Percentiles rank a stretch among this genome's conserved stretches.
These are phyloP conservation scores for Aschersonia sp. DNA, from an alignment of 2,329 filamentous ascomycete species.

Conservation along the genomic window DNA sequence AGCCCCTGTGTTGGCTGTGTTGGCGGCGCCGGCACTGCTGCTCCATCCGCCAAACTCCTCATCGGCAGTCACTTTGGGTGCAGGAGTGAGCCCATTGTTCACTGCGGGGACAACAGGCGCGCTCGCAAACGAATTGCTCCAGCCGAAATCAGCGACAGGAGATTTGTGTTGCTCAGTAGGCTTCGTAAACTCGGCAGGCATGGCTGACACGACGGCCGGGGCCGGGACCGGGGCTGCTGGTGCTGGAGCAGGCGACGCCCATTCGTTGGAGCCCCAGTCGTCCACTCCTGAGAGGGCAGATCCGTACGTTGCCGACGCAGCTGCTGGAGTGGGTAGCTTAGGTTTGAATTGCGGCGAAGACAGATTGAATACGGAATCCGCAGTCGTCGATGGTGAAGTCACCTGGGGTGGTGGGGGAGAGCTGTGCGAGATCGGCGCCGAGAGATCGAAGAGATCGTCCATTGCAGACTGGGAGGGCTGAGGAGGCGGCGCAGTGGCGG, in stretches of 20 bases:
- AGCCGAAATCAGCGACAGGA: slow-evolving; percentile 47
- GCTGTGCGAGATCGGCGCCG: slow-evolving; percentile 33
- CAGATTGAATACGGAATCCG: slow-evolving; percentile 69
- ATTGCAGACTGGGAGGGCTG: slow-evolving; percentile 43
- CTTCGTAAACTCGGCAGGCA: slow-evolving; percentile 30
- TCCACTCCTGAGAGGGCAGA: slow-evolving; percentile 40
- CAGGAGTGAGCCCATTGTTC: slow-evolving; percentile 48
- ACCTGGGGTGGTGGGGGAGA: slow-evolving; percentile 26
- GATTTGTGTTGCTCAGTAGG: slow-evolving; percentile 32
- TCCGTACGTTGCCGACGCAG: slow-evolving; percentile 20
- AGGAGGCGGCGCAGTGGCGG: slow-evolving; percentile 11
- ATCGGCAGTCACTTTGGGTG: slow-evolving; percentile 66
- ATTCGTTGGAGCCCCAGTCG: slow-evolving; percentile 79
- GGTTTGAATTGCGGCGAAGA: slow-evolving; percentile 38
- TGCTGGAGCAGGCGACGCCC: slow-evolving; percentile 36
- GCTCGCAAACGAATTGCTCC: slow-evolving; percentile 40
- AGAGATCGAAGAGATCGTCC: slow-evolving; percentile 72
- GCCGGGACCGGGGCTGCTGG: slow-evolving; percentile 21
- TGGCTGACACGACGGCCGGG: slow-evolving; percentile 16
- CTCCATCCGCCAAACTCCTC: slow-evolving; percentile 97
- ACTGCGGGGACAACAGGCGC: slow-evolving; percentile 47
- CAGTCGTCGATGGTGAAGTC: slow-evolving; percentile 23
- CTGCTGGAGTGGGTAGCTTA: slow-evolving; percentile 27
- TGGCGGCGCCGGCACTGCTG: slow-evolving; percentile 43
- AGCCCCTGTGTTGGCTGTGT: slow-evolving; percentile 20